phyloP scores from a whole-genome alignment of 106 monocot species.

The Amphibolis antarctica region DNA sequence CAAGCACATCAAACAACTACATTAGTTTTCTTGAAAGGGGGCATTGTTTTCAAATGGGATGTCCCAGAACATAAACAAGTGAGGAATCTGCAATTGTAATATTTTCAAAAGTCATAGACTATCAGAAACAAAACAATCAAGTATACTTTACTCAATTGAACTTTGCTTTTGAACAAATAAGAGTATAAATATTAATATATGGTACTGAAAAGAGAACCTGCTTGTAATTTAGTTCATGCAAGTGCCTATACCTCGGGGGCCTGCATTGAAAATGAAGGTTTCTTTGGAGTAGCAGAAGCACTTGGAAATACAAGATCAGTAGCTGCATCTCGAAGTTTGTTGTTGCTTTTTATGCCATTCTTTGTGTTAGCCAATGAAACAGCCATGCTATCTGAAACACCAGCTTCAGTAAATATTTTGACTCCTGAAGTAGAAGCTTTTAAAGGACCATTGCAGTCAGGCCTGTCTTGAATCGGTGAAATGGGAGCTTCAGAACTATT shows the following conservation, averaged over 20 bases:
- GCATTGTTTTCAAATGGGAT: too few species aligned
- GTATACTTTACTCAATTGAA: too few species aligned
- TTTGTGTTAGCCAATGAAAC: not conserved
- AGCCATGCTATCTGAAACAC: not conserved
- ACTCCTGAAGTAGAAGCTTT: not conserved
- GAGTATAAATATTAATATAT: not conserved
- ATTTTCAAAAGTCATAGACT: too few species aligned
- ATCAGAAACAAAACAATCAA: too few species aligned
- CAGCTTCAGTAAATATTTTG: not conserved
- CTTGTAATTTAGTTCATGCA: not conserved
- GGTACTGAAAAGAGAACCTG: not conserved
- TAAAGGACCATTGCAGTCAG: not conserved
- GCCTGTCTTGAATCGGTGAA: not conserved
- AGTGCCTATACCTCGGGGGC: conserved; percentile 16
- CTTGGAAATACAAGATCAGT: not conserved
- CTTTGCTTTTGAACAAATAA: not conserved
- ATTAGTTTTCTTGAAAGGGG: too few species aligned
- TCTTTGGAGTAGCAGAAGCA: conserved; percentile 4
- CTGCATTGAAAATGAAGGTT: conserved; percentile 17
- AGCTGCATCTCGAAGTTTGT: not conserved
- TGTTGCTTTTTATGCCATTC: not conserved
- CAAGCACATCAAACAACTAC: too few species aligned
- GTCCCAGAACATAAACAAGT: too few species aligned
- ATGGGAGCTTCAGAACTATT: not conserved
- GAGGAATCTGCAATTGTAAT: too few species aligned